These are phyloP conservation scores for Cytospora schulzeri DNA, from an alignment of 2,329 filamentous ascomycete genomes.

Conservation along the genomic window DNA sequence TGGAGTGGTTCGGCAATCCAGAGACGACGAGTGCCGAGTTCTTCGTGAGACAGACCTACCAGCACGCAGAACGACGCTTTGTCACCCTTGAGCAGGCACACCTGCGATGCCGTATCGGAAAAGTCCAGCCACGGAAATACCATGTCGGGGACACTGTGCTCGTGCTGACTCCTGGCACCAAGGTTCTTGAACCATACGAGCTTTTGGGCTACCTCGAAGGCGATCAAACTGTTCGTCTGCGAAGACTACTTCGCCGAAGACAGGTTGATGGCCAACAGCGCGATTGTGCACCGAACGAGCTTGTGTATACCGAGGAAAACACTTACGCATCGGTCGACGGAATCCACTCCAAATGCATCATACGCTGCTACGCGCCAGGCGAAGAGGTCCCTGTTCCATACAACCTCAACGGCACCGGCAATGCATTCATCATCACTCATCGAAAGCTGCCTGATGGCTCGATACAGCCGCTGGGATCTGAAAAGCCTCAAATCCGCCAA, in stretches of 20 bases:
- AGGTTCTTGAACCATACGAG: slow-evolving; percentile 62
- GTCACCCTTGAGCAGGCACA: slow-evolving; percentile 58
- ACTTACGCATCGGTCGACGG: slow-evolving; percentile 39
- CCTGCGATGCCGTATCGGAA: slow-evolving; percentile 51
- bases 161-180: slow-evolving; percentile 36
- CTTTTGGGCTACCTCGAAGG: slow-evolving; percentile 45
- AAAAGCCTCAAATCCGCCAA: slow-evolving; percentile 41
- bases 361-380: slow-evolving; percentile 54
- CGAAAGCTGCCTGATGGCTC: slow-evolving; percentile 34
- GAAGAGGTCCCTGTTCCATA: slow-evolving; percentile 64
- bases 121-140: slow-evolving; percentile 38
- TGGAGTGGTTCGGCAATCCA: slow-evolving; percentile 60
- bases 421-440: slow-evolving; percentile 65
- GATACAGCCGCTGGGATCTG: slow-evolving; percentile 5
- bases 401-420: slow-evolving; percentile 63
- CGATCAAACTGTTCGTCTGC: slow-evolving; percentile 45
- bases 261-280: slow-evolving; percentile 38
- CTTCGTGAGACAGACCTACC: slow-evolving; percentile 73
- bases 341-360: slow-evolving; percentile 59
- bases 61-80: slow-evolving; percentile 62
- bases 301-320: slow-evolving; percentile 56
- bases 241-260: slow-evolving; percentile 54
- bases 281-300: slow-evolving; percentile 54
- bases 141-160: slow-evolving; percentile 63
- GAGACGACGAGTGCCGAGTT: slow-evolving; percentile 51